Percentiles rank a stretch among this genome's conserved stretches.
phyloP scores from a whole-genome alignment of 495 filamentous ascomycete species.

The Tuber microsphaerosporum region DNA sequence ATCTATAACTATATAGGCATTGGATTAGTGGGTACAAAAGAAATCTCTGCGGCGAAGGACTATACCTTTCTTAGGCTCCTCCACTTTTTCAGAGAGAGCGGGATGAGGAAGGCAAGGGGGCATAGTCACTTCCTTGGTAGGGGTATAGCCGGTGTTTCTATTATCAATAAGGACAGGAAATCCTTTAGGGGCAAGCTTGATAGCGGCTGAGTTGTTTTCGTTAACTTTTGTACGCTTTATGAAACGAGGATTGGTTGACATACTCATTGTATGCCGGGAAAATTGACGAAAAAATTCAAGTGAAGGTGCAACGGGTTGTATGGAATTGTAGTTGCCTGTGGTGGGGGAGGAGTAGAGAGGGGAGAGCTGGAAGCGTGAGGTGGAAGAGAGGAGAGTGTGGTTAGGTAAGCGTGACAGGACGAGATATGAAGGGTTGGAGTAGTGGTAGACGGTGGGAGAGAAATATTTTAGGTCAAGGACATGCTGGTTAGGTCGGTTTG shows the following conservation, averaged over 20 bases:
- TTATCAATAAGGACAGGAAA: background rate
- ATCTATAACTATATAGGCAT: background rate
- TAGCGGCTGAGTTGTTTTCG: background rate
- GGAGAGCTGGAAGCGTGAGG: background rate
- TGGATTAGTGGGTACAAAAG: background rate
- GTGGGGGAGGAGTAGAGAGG: background rate
- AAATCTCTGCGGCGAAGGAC: background rate
- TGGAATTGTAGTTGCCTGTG: background rate
- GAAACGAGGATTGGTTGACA: conserved; percentile 4
- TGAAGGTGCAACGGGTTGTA: background rate
- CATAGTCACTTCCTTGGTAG: background rate
- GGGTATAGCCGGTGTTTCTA: background rate
- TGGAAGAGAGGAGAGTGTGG: background rate
- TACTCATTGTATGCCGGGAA: background rate
- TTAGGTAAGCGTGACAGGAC: background rate
- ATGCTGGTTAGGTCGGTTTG: background rate
- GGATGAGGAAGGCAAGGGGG: background rate
- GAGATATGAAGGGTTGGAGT: background rate
- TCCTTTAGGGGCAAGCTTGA: no score
- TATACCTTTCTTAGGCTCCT: background rate
- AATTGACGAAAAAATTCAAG: background rate
- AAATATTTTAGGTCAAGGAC: background rate
- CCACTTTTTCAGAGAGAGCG: background rate
- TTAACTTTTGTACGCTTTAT: background rate
- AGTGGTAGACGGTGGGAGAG: background rate